Evolutionary conservation across 192 early-diverging fungal species (phyloP).

Genomic region (Backusella morwellensis): DNA sequence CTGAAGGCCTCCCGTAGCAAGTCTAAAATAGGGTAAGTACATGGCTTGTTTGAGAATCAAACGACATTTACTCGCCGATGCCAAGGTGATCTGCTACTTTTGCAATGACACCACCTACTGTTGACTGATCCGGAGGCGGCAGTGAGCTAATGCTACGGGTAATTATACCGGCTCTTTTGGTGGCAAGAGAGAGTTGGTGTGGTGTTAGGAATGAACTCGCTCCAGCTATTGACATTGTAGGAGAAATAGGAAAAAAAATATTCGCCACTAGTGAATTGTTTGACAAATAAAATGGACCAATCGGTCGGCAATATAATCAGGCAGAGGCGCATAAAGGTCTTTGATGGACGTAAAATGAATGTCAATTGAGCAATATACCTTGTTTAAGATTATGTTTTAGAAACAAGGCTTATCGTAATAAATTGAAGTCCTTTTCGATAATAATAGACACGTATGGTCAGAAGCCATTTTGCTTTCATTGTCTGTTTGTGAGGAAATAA

Average conservation of each 20-base stretch:
- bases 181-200: background rate
- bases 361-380: too few species aligned
- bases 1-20: slow-evolving; percentile 49
- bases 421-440: too few species aligned
- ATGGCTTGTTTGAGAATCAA: background rate
- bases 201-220: background rate
- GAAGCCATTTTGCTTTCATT: too few species aligned
- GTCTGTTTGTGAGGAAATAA: too few species aligned
- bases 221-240: background rate
- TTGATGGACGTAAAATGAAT: too few species aligned
- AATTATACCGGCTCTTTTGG: background rate
- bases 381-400: too few species aligned
- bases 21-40: slow-evolving; percentile 13
- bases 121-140: background rate
- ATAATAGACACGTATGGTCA: too few species aligned
- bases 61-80: slow-evolving; percentile 27
- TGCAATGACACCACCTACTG: slow-evolving; percentile 24
- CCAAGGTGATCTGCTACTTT: slow-evolving; percentile 25
- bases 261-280: too few species aligned
- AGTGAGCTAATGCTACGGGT: background rate
- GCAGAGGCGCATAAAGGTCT: too few species aligned
- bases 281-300: too few species aligned
- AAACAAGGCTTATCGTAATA: too few species aligned
- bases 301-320: too few species aligned
- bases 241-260: background rate